Evolutionary conservation across 2,329 filamentous ascomycete species (phyloP), one percentile per base, ranked within the genome.

Genomic region (Phaeosphaeriaceae sp.): DNA sequence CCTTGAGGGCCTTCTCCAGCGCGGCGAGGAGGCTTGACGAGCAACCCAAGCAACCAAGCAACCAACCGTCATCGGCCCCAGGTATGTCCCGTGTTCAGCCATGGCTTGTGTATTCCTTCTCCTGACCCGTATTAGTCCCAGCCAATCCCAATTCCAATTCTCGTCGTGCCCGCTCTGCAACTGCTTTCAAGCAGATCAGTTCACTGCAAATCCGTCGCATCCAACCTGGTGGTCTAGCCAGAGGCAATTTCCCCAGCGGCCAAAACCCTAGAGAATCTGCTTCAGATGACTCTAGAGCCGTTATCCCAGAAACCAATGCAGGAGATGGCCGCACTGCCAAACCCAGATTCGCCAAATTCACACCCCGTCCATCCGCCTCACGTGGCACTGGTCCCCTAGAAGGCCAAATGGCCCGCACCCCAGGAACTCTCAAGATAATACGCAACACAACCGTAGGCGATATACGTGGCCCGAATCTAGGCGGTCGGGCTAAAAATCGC

Each of bases 331-430:
- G 23, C 15, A 7, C 32, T n/a, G 44, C 46, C 12, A 48, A 26
- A 29, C 52, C 58, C 33, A 54, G 56, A 26, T 44, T 57, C 26
- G 44, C 49, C 23, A 53, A 49, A 26, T 46, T 51, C 38, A 20
- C 48, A 21, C 41, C 43, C 34, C 43, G 52, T 21, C 51, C 50
- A 26, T 35, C 50, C 34, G 48, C 43, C 17, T 46, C 48, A 21
- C 52, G 39, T 18, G 49, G 45, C 37, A 30, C 48, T 20, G 47
- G 54, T 23, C 56, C 57, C n/a, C 60, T 62, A 5, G 54, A 54
- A 30, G 64, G 62, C 33, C 61, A 54, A 20, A 67, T 73, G 62
- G 62, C 61, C 16, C 68, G 68, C 57, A 68, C 67, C 7, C 70
- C 70, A 5, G 43, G 62, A 11, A 55, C 56, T 8, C 56, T 70